Evolutionary conservation across 495 filamentous ascomycete species (phyloP), one percentile per base, ranked within the genome.

Genomic region (Amphirosellinia nigrospora): DNA sequence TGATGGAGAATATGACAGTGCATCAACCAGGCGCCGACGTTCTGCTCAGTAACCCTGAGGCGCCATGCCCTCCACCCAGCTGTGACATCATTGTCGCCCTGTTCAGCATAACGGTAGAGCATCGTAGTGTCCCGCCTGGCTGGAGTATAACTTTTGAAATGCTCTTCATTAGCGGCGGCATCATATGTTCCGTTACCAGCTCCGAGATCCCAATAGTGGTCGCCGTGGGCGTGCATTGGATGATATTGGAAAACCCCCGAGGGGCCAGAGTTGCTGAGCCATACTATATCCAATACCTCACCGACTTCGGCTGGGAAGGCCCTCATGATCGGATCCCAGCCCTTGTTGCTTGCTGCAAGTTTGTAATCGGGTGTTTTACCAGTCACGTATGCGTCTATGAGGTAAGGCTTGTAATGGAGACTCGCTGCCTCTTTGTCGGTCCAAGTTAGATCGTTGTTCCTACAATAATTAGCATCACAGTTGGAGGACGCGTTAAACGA

Each of bases 281-380:
- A 79, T 39, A 90, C 81, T 38, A 90, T 88, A 66, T 91, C 89
- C n/a, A 91, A 70, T 11, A 90, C 85, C 71, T 91, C 88, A 21
- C 86, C 87, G 6, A 89, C 73, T 62, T 83, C 75, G 13, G 86
- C 86, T 0, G 87, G 85, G 72, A 85, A 90, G 0, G 85, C 81
- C 32, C 71, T 72, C 1, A 83, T 84, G 0, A 70, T 70, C 2
- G 84, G 85, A 71, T 91, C 88, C 76, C 86, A 86, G 36, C 88
- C 88, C 38, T 77, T 30, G 52, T 86, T 85, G 6, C 72, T 70
- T 9, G 85, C 36, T 0, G 86, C 83, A 21, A 78, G 77, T 1
- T 82, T 72, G 70, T 81, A 82, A 67, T 83, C 73, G 8, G 84
- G 85, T 4, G 73, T 73, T 46, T 77, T 71, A 11, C 82, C 82